phyloP scores from a whole-genome alignment of 2,329 filamentous ascomycete species.

The Xenoacremonium recifei region DNA sequence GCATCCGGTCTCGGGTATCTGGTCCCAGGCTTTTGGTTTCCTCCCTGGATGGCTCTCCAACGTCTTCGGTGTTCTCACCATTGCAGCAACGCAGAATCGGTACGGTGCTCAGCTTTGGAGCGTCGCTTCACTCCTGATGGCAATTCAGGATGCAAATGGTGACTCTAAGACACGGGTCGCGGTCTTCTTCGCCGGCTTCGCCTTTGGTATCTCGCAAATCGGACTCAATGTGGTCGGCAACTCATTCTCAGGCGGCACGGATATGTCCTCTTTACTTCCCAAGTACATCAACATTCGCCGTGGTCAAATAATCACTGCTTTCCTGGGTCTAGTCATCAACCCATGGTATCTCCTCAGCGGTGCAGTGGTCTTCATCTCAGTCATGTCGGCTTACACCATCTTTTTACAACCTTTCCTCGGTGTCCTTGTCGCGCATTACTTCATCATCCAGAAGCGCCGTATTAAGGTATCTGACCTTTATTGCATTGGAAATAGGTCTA shows the following conservation, averaged over 20 bases:
- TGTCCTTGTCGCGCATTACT: slow-evolving; percentile 57
- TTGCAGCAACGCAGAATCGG: slow-evolving; percentile 6
- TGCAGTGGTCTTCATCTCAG: slow-evolving; percentile 57
- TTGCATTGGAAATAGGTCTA: slow-evolving; percentile 1
- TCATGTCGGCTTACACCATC: slow-evolving; percentile 59
- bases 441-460: slow-evolving; percentile 54
- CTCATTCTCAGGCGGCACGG: slow-evolving; percentile 46
- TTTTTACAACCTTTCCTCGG: slow-evolving; percentile 64
- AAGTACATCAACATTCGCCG: slow-evolving; percentile 53
- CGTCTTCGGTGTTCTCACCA: slow-evolving; percentile 3
- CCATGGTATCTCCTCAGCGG: slow-evolving; percentile 54
- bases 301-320: slow-evolving; percentile 44
- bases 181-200: slow-evolving; percentile 16
- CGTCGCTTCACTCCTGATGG: slow-evolving; percentile 1
- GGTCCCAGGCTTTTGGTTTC: slow-evolving; percentile 1
- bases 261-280: slow-evolving; percentile 48
- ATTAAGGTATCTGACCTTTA: slow-evolving; percentile 35
- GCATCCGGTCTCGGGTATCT: slow-evolving; percentile 1
- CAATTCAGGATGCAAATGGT: slow-evolving; percentile 4
- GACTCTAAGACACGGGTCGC: slow-evolving; percentile 9
- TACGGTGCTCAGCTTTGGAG: slow-evolving; percentile 5
- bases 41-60: slow-evolving; percentile 2
- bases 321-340: slow-evolving; percentile 42
- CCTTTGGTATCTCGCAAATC: slow-evolving; percentile 12
- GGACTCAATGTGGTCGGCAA: slow-evolving; percentile 17